phyloP scores from a whole-genome alignment of 2,329 filamentous ascomycete species.

The Pseudocercospora fuligena region DNA sequence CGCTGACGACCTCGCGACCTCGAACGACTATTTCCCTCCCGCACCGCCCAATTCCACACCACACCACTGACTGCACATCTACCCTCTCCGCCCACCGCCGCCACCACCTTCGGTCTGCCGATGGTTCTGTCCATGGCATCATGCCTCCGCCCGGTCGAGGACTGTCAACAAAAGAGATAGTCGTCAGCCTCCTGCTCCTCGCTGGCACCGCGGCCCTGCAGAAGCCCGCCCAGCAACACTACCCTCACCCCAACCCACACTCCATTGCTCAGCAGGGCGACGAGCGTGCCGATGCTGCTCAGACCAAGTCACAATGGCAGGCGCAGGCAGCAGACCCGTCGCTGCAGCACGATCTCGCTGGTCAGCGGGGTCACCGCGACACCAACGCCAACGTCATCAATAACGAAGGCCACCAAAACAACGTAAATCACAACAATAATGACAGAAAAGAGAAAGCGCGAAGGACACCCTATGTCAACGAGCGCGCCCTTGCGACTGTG shows the following conservation, averaged over 20 bases:
- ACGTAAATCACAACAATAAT: constrained; percentile 24
- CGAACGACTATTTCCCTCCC: background rate
- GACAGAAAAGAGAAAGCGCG: constrained; percentile 37
- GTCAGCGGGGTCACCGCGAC: constrained; percentile 35
- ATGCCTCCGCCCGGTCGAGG: constrained; percentile 31
- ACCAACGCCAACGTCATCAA: constrained; percentile 27
- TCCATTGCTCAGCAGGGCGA: constrained; percentile 19
- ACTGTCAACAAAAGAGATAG: constrained; percentile 7
- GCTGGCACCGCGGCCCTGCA: constrained; percentile 43
- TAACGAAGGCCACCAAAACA: constrained; percentile 19
- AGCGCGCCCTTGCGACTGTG: constrained; percentile 96
- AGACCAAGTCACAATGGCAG: constrained; percentile 24
- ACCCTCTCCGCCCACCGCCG: background rate
- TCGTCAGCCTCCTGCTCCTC: constrained; percentile 33
- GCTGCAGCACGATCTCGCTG: constrained; percentile 32
- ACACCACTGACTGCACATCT: background rate
- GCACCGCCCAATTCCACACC: background rate
- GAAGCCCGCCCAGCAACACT: constrained; percentile 40
- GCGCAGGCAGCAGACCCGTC: constrained; percentile 30
- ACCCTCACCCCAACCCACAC: constrained; percentile 15
- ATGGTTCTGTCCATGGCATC: constrained; percentile 31
- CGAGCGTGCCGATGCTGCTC: constrained; percentile 29
- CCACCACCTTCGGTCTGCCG: background rate
- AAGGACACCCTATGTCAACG: constrained; percentile 57
- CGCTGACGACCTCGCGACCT: background rate